Percentiles rank a stretch among this genome's conserved stretches.
Evolutionary conservation across 768 basidiomycete species (phyloP).

Genomic region (Kwoniella shandongensis): DNA sequence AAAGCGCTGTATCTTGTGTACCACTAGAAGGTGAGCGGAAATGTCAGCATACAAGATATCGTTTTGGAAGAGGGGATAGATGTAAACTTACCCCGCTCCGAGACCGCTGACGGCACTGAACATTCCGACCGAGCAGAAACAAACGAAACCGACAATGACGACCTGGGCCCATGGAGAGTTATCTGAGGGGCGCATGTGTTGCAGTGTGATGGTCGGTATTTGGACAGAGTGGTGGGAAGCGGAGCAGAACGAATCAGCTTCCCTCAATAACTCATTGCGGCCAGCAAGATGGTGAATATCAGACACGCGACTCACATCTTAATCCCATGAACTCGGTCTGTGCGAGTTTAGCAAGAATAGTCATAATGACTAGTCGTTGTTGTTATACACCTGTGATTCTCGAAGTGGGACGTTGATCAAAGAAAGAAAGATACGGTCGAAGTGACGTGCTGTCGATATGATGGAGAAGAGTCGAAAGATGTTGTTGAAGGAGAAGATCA

Average conservation of each 20-base stretch:
- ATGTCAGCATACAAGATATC: constrained; percentile 50
- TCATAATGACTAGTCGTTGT: constrained; percentile 12
- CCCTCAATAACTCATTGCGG: too few relatives aligned
- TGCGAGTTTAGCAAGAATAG: constrained; percentile 22
- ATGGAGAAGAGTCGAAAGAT: too few relatives aligned
- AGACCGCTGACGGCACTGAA: constrained; percentile 33
- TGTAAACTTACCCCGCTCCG: constrained; percentile 20
- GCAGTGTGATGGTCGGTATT: neutral
- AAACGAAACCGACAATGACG: constrained; percentile 35
- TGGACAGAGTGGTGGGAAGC: neutral
- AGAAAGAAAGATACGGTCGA: too few relatives aligned
- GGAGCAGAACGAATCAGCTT: neutral
- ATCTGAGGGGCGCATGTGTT: constrained; percentile 1
- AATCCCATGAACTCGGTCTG: constrained; percentile 25
- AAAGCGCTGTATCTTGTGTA: constrained; percentile 55
- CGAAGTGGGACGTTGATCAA: too few relatives aligned
- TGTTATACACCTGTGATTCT: too few relatives aligned
- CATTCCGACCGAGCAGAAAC: constrained; percentile 42
- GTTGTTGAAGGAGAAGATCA: too few relatives aligned
- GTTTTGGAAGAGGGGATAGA: constrained; percentile 30
- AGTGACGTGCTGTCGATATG: too few relatives aligned
- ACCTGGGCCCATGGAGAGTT: constrained; percentile 38
- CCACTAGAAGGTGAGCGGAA: constrained; percentile 56
- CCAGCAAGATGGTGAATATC: too few relatives aligned
- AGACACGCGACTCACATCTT: constrained; percentile 29